Evolutionary conservation across 2,329 filamentous ascomycete species (phyloP).

Genomic region (Ophiostoma tasmaniense): DNA sequence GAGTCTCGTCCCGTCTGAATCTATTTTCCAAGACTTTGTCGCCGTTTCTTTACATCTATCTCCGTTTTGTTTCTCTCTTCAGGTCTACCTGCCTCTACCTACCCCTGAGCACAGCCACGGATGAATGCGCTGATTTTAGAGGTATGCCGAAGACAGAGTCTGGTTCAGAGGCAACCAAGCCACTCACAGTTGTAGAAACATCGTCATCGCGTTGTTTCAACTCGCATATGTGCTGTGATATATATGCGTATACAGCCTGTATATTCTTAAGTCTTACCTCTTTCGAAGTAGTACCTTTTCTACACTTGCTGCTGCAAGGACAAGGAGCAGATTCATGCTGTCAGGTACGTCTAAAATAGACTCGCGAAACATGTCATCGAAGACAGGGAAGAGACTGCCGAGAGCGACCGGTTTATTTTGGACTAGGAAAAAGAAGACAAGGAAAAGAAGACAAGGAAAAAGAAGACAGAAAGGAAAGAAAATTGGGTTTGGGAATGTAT

Average conservation of each 20-base stretch:
- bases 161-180: neutral
- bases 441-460: neutral
- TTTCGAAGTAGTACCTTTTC: slow-evolving; percentile 2
- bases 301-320: slow-evolving; percentile 7
- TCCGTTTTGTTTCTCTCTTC: neutral
- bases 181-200: neutral
- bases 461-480: neutral
- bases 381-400: neutral
- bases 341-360: slow-evolving; percentile 8
- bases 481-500: neutral
- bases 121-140: neutral
- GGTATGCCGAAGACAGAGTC: neutral
- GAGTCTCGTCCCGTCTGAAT: neutral
- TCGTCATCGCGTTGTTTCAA: slow-evolving; percentile 9
- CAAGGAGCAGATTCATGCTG: slow-evolving; percentile 6
- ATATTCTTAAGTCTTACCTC: neutral
- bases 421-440: neutral
- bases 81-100: neutral
- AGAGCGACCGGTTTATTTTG: neutral
- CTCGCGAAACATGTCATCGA: neutral
- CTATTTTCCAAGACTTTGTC: neutral
- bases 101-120: neutral
- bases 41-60: neutral
- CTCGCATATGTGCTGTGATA: slow-evolving; percentile 2
- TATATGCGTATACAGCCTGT: neutral